Conservation (phyloP, 345 rosid species). For the Ceriops zippeliana region DNA sequence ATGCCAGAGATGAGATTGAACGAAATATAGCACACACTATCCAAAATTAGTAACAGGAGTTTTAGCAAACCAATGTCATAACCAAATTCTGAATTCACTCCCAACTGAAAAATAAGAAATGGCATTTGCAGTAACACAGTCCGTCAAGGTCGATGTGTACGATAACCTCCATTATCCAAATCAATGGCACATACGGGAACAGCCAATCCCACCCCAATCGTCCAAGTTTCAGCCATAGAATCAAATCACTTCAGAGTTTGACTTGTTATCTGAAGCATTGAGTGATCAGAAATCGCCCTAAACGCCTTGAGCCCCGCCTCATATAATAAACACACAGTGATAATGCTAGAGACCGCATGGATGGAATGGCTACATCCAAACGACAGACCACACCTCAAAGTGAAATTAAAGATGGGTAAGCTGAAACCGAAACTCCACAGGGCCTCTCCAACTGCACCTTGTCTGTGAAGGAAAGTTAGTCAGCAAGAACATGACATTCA, state of each 20-base stretch:
- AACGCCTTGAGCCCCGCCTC: neutral
- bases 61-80: neutral
- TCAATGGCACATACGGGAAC: no score
- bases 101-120: neutral
- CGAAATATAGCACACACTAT: neutral
- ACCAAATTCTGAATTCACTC: no score
- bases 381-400: neutral
- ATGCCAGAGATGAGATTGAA: no score
- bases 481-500: no score
- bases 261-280: neutral
- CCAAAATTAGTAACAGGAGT: neutral
- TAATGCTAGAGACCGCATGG: neutral
- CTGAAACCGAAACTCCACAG: neutral
- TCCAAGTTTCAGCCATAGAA: neutral
- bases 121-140: neutral
- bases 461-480: no score
- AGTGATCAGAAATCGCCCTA: neutral
- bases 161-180: no score
- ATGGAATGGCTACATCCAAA: neutral
- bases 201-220: no score
- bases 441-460: no score
- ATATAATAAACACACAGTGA: neutral
- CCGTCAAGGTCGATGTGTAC: neutral
- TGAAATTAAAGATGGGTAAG: neutral
- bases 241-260: neutral